Percentiles rank a stretch among this genome's conserved stretches.
phyloP scores from a whole-genome alignment of 2,329 filamentous ascomycete species.

The Chaetomiaceae sp. region DNA sequence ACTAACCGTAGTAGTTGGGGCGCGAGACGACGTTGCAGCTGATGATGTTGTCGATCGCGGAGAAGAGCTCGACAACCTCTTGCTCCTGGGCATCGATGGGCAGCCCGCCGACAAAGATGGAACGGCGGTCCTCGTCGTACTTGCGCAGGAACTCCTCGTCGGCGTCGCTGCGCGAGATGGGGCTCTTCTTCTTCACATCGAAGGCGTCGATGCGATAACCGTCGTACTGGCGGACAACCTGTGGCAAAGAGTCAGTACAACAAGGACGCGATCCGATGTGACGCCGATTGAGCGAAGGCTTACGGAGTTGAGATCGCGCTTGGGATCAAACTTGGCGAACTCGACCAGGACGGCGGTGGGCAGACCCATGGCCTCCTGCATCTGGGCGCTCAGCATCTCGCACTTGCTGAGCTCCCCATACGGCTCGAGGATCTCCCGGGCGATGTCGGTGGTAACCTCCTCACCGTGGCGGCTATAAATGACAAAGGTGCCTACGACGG shows the following conservation, averaged over 20 bases:
- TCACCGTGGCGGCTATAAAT: slow-evolving; percentile 40
- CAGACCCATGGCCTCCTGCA: slow-evolving; percentile 34
- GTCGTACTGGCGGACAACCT: slow-evolving; percentile 14
- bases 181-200: slow-evolving; percentile 26
- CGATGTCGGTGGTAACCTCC: slow-evolving; percentile 42
- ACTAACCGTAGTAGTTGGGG: slow-evolving; percentile 7
- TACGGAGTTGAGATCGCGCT: slow-evolving; percentile 47
- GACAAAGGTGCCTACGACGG: slow-evolving; percentile 44
- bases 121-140: slow-evolving; percentile 43
- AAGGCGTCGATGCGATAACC: slow-evolving; percentile 25
- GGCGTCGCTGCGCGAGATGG: slow-evolving; percentile 10
- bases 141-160: slow-evolving; percentile 29
- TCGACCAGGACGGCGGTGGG: slow-evolving; percentile 43
- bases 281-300: slow-evolving; percentile 24
- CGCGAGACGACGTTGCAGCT: slow-evolving; percentile 30
- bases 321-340: slow-evolving; percentile 48
- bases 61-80: slow-evolving; percentile 36
- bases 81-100: slow-evolving; percentile 36
- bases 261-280: slow-evolving; percentile 2
- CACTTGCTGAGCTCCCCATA: slow-evolving; percentile 43
- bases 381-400: slow-evolving; percentile 33
- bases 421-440: slow-evolving; percentile 36
- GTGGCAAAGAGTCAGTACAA: not conserved
- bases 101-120: slow-evolving; percentile 46
- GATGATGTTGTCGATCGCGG: slow-evolving; percentile 37